These are phyloP conservation scores for Eimeria praecox DNA, from an alignment of 169 alveolate genomes.

Conservation along the genomic window DNA sequence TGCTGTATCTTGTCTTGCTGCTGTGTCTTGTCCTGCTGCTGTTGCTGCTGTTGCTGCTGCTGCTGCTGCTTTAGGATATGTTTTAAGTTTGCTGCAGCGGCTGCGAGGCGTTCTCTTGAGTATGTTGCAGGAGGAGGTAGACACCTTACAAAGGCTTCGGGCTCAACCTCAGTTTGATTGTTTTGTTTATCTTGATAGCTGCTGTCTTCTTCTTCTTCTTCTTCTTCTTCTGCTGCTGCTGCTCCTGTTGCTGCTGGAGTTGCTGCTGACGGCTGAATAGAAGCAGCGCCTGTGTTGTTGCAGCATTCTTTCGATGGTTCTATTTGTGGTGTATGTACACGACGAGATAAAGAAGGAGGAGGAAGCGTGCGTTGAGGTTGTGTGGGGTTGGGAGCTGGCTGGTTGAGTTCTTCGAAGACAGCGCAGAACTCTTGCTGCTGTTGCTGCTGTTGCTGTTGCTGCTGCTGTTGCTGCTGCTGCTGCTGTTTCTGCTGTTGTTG, in stretches of 20 bases:
- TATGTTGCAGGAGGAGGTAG: conserved; percentile 19
- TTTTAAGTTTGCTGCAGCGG: neutral
- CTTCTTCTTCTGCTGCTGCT: neutral
- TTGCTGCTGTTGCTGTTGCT: neutral
- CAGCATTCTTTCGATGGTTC: neutral
- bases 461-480: too few species aligned
- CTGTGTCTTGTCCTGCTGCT: neutral
- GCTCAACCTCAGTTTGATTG: neutral
- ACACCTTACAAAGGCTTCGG: neutral
- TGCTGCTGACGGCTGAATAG: neutral
- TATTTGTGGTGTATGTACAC: conserved; percentile 2
- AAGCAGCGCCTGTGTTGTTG: neutral
- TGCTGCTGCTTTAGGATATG: neutral
- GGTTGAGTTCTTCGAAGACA: conserved; percentile 10
- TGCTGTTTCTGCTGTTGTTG: too few species aligned
- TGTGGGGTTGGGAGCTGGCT: neutral
- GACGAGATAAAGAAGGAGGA: neutral
- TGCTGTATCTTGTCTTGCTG: neutral
- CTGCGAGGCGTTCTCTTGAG: neutral
- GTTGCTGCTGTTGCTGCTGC: conserved; percentile 43
- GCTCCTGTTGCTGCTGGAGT: neutral
- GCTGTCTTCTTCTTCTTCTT: neutral
- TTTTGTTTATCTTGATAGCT: neutral
- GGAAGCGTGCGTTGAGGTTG: conserved; percentile 42
- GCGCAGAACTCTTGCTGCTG: neutral